Conservation (phyloP, 1,284 basidiomycete genomes). For the Blastosporella zonata region DNA sequence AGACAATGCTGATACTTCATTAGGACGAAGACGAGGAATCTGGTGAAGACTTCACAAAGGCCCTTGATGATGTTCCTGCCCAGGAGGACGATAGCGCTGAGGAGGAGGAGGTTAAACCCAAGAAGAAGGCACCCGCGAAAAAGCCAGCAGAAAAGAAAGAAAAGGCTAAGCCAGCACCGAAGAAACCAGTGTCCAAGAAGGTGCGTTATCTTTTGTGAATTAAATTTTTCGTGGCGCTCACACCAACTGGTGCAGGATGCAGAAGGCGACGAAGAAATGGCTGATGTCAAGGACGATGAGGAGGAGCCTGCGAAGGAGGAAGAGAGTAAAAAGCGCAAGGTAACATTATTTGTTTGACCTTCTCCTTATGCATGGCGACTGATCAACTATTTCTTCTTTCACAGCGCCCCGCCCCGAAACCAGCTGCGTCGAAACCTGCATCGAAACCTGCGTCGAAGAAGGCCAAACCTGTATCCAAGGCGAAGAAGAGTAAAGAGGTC, state of each 20-base stretch:
- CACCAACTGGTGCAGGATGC: conserved; percentile 7
- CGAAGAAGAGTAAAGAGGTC: conserved; percentile 39
- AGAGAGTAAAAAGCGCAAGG: conserved; percentile 45
- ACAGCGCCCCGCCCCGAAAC: conserved; percentile 35
- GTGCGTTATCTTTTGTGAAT: conserved; percentile 14
- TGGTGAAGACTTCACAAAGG: conserved; percentile 42
- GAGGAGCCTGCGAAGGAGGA: conserved; percentile 23
- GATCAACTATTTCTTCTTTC: background rate
- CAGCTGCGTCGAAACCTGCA: conserved; percentile 29
- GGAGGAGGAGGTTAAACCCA: conserved; percentile 32
- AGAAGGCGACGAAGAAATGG: conserved; percentile 20
- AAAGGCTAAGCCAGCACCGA: conserved; percentile 24
- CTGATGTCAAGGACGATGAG: conserved; percentile 26
- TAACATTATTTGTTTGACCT: conserved; percentile 18
- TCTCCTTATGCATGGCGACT: background rate
- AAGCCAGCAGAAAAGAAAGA: conserved; percentile 29
- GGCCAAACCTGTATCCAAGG: conserved; percentile 32
- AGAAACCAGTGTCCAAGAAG: conserved; percentile 28
- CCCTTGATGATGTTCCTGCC: conserved; percentile 32
- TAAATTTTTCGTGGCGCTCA: background rate
- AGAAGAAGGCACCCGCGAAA: conserved; percentile 34
- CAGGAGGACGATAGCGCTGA: conserved; percentile 33
- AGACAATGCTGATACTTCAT: conserved; percentile 4
- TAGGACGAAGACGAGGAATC: conserved; percentile 34
- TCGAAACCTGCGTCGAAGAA: conserved; percentile 36